Evolutionary conservation across 139 green algal genomes (phyloP).

Genomic region (Trebouxia sp.): DNA sequence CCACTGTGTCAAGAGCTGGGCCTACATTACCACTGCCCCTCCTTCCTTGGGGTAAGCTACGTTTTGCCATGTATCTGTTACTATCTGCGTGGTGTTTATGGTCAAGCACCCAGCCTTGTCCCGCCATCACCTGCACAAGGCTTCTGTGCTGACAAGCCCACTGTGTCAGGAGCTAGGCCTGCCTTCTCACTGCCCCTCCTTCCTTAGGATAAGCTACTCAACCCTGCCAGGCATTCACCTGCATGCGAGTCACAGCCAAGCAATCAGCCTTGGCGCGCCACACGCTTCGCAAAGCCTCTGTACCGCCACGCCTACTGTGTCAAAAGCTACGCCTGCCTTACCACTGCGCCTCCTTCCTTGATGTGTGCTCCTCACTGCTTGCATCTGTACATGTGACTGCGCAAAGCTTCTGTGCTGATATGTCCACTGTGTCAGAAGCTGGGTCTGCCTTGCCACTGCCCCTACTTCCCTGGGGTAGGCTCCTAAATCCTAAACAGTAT

Average conservation of each 20-base stretch:
- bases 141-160: constrained; percentile 36
- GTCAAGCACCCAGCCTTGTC: constrained; percentile 55
- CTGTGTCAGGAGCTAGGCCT: constrained; percentile 49
- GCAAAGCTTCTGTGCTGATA: constrained; percentile 37
- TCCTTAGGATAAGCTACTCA: constrained; percentile 38
- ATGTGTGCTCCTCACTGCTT: too few species aligned
- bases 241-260: too few species aligned
- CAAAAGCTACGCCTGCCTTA: constrained; percentile 48
- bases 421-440: constrained; percentile 46
- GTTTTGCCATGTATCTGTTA: too few species aligned
- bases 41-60: constrained; percentile 42
- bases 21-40: constrained; percentile 46
- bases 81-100: too few species aligned
- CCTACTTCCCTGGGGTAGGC: constrained; percentile 41
- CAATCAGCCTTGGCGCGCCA: constrained; percentile 56
- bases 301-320: constrained; percentile 42
- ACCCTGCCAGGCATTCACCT: too few species aligned
- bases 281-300: constrained; percentile 50
- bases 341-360: constrained; percentile 42
- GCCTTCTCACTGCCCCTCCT: constrained; percentile 44
- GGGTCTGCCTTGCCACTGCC: constrained; percentile 45
- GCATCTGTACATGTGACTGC: too few species aligned
- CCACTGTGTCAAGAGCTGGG: constrained; percentile 47
- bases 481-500: too few species aligned
- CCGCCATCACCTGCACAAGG: constrained; percentile 57